A percentile compares a stretch with the other conserved stretches of the same genome.
Conservation (phyloP, 768 basidiomycete species). For the Rhizopogon vesiculosus region DNA sequence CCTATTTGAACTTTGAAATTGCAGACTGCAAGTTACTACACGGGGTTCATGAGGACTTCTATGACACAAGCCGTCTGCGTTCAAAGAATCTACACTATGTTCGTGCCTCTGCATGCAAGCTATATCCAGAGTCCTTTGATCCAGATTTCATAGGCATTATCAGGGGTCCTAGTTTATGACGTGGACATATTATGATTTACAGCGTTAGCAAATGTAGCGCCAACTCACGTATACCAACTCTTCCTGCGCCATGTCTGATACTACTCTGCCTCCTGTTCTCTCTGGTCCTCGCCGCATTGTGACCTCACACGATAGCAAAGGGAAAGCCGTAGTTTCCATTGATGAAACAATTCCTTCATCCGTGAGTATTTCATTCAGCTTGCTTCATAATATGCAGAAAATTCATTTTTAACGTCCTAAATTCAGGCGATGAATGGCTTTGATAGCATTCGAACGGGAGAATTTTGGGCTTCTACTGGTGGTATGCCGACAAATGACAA, state of each 20-base stretch:
- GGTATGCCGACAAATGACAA: slow-evolving; percentile 51
- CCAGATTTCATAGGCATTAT: too few relatives aligned
- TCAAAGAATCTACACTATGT: too few relatives aligned
- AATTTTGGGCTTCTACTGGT: slow-evolving; percentile 47
- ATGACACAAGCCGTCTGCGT: too few relatives aligned
- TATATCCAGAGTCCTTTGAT: too few relatives aligned
- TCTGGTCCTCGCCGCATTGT: slow-evolving; percentile 46
- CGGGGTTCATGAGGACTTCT: too few relatives aligned
- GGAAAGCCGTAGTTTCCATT: slow-evolving; percentile 35
- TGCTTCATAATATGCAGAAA: slow-evolving; percentile 3
- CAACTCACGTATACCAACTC: too few relatives aligned
- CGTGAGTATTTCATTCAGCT: slow-evolving; percentile 25
- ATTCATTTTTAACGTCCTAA: background rate
- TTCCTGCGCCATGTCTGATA: background rate
- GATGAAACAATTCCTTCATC: slow-evolving; percentile 22
- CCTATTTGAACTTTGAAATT: too few relatives aligned
- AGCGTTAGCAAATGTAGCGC: too few relatives aligned
- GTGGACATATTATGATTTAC: too few relatives aligned
- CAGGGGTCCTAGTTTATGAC: too few relatives aligned
- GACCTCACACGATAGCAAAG: slow-evolving; percentile 41
- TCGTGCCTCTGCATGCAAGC: too few relatives aligned
- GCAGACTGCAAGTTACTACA: too few relatives aligned
- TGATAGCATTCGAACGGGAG: slow-evolving; percentile 12
- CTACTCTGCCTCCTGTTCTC: slow-evolving; percentile 16
- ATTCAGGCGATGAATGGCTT: background rate